phyloP scores from a whole-genome alignment of 164 flowering plant species.

The Liriodendron chinense region DNA sequence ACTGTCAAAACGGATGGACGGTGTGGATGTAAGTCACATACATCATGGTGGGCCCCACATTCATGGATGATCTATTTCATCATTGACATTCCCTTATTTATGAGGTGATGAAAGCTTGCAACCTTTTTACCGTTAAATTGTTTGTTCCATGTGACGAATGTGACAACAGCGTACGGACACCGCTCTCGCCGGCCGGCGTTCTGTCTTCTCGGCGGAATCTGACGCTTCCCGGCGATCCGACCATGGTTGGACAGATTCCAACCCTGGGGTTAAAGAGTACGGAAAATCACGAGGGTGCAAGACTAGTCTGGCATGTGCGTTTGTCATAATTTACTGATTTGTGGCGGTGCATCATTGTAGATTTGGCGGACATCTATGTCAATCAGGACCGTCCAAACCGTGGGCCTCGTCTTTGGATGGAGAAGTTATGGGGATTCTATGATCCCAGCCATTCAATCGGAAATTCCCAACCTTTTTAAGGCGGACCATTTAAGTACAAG shows the following conservation, averaged over 20 bases:
- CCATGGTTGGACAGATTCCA: neutral
- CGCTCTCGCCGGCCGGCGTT: slow-evolving; percentile 5
- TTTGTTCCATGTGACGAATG: neutral
- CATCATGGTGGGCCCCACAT: too few relatives aligned
- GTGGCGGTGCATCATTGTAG: neutral
- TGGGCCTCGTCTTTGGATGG: too few relatives aligned
- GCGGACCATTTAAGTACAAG: neutral
- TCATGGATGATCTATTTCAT: neutral
- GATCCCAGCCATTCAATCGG: neutral
- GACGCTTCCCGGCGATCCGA: neutral
- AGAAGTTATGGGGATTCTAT: too few relatives aligned
- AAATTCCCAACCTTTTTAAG: neutral
- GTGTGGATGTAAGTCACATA: too few relatives aligned
- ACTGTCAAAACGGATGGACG: too few relatives aligned
- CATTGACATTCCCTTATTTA: neutral
- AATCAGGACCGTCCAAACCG: neutral
- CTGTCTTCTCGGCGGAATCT: slow-evolving; percentile 10
- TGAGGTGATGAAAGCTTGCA: neutral
- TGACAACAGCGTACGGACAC: neutral
- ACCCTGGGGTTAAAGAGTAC: neutral
- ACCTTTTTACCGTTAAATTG: neutral
- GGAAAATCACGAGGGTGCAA: neutral
- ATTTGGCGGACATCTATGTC: too few relatives aligned
- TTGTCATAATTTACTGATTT: neutral
- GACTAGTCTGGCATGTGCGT: neutral